phyloP scores from a whole-genome alignment of 208 protist species.

The Leishmania lainsoni region DNA sequence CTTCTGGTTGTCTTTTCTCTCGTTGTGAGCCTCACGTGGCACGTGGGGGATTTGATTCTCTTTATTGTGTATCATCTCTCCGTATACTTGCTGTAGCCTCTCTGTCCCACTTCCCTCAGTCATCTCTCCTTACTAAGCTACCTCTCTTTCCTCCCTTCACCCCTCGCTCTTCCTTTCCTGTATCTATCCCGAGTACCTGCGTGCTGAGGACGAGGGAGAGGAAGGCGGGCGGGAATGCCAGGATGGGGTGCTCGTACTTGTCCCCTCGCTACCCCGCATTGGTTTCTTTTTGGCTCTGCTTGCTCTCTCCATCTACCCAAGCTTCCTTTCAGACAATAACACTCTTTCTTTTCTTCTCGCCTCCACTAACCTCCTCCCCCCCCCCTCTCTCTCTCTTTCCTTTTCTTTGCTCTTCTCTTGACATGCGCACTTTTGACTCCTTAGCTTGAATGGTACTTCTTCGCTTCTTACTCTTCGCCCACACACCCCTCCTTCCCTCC shows the following conservation, averaged over 20 bases:
- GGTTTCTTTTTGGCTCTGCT: not conserved
- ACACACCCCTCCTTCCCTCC: not conserved
- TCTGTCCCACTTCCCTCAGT: not conserved
- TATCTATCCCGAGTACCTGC: not conserved
- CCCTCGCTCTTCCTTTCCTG: conserved; percentile 3
- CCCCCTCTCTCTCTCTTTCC: not conserved
- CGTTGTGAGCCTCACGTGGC: not conserved
- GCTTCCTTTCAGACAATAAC: not conserved
- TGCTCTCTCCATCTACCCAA: not conserved
- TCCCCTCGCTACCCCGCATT: not conserved
- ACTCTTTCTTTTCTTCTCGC: not conserved
- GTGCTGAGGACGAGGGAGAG: not conserved
- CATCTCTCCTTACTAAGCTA: conserved; percentile 12
- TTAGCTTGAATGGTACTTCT: conserved; percentile 16
- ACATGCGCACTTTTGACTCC: not conserved
- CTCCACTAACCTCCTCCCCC: not conserved
- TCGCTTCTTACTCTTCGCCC: not conserved
- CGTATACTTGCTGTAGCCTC: not conserved
- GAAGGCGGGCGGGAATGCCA: not conserved
- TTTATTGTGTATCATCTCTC: not conserved
- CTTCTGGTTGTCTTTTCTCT: not conserved
- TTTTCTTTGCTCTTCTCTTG: not conserved
- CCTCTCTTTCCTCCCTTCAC: conserved; percentile 2
- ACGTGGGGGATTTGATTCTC: not conserved
- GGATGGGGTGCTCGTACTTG: not conserved